Percentiles rank a stretch among this genome's conserved stretches.
Conservation (phyloP, 305 asterid genomes). For the Monarda citriodora region DNA sequence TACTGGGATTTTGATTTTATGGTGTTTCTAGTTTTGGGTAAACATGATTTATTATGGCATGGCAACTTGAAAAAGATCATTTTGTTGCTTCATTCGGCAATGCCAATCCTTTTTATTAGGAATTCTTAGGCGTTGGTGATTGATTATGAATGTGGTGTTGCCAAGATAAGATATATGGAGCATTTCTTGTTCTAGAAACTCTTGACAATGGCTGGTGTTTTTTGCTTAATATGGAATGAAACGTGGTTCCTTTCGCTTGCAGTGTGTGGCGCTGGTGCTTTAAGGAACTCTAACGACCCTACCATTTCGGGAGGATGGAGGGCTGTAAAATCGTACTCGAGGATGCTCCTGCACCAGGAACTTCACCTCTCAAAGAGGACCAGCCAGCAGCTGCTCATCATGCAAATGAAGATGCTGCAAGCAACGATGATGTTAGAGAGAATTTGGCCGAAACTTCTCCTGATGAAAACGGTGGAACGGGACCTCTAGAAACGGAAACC, state of each 20-base stretch:
- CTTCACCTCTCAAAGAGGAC: slow-evolving; percentile 37
- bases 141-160: not conserved
- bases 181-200: no score
- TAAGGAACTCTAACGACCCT: slow-evolving; percentile 32
- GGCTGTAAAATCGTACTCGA: slow-evolving; percentile 35
- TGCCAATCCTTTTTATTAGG: not conserved
- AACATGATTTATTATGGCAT: not conserved
- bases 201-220: no score
- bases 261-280: slow-evolving; percentile 16
- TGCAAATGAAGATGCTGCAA: slow-evolving; percentile 18
- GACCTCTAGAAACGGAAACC: not conserved
- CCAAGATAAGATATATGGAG: no score
- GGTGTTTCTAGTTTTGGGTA: slow-evolving; percentile 21
- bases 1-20: slow-evolving; percentile 9
- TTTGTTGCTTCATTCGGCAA: slow-evolving; percentile 10
- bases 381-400: slow-evolving; percentile 28
- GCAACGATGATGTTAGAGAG: slow-evolving; percentile 18
- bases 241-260: slow-evolving; percentile 1
- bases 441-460: slow-evolving; percentile 24
- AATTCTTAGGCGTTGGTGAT: not conserved
- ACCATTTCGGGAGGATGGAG: slow-evolving; percentile 55
- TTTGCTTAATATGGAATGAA: no score
- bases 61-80: slow-evolving; percentile 2
- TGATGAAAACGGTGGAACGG: slow-evolving; percentile 16
- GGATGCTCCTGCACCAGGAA: slow-evolving; percentile 32